Conservation (phyloP, 2,329 filamentous ascomycete genomes). For the Exophiala aquamarina region DNA sequence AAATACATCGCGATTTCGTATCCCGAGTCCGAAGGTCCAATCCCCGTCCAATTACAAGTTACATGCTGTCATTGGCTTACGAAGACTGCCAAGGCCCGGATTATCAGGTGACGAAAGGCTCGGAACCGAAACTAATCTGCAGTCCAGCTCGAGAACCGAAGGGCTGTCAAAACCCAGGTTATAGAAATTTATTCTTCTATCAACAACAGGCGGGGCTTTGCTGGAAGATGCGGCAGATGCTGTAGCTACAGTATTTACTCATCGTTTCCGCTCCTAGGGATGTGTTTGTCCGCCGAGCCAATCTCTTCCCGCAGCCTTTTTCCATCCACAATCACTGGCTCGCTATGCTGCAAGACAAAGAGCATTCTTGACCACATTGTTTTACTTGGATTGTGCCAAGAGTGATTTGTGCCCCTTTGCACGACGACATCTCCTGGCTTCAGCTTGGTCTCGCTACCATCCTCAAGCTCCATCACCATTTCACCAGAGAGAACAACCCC, state of each 20-base stretch:
- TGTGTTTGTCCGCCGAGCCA: background rate
- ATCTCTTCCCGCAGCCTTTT: conserved; percentile 9
- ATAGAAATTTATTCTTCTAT: too few species aligned
- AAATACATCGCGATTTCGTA: too few species aligned
- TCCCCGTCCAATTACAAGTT: too few species aligned
- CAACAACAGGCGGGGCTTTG: too few species aligned
- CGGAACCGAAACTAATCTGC: too few species aligned
- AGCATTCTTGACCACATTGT: conserved; percentile 18
- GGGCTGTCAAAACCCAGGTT: too few species aligned
- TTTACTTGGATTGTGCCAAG: conserved; percentile 39
- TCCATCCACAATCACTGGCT: conserved; percentile 9
- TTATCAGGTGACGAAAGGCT: too few species aligned
- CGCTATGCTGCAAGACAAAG: conserved; percentile 13
- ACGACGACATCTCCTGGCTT: conserved; percentile 53
- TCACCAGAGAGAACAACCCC: conserved; percentile 55
- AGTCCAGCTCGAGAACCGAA: too few species aligned
- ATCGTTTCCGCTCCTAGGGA: conserved; percentile 13
- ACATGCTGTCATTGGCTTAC: too few species aligned
- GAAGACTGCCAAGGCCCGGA: too few species aligned
- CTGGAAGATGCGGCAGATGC: too few species aligned
- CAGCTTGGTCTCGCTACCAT: conserved; percentile 49
- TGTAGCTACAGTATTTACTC: background rate
- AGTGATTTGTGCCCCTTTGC: conserved; percentile 47
- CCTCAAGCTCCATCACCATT: conserved; percentile 52
- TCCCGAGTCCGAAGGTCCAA: too few species aligned